A percentile compares a stretch with the other conserved stretches of the same genome.
These are phyloP conservation scores for Naganishia vishniacii DNA, from an alignment of 768 basidiomycete species.

Conservation along the genomic window DNA sequence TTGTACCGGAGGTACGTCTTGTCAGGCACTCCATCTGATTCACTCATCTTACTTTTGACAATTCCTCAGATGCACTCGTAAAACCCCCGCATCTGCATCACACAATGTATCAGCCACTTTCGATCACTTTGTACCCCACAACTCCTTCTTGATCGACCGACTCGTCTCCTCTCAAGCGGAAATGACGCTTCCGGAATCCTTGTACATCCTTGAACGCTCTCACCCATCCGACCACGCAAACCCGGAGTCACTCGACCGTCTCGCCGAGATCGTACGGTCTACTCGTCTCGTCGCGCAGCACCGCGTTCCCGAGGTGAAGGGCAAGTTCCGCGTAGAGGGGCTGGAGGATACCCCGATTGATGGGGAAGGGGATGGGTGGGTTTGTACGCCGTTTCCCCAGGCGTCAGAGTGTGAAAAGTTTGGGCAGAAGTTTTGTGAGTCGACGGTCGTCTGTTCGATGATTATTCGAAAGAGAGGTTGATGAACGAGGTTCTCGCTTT, in stretches of 20 bases:
- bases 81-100: conserved; percentile 31
- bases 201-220: conserved; percentile 19
- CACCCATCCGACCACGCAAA: neutral
- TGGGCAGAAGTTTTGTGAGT: conserved; percentile 44
- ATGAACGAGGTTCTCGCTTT: no score
- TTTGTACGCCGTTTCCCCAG: conserved; percentile 44
- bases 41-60: no score
- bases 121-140: neutral
- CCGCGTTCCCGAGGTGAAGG: neutral
- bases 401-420: conserved; percentile 45
- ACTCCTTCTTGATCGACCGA: neutral
- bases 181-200: neutral
- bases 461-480: no score
- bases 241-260: conserved; percentile 1
- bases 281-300: neutral
- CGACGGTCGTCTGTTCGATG: no score
- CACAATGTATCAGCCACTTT: neutral
- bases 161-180: neutral
- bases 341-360: conserved; percentile 23
- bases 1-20: conserved; percentile 40
- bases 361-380: conserved; percentile 35
- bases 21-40: no score
- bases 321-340: neutral
- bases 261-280: neutral
- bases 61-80: conserved; percentile 44